Base-by-base conservation (phyloP, 1,284 basidiomycete species). In the Schizophyllum amplum region DNA sequence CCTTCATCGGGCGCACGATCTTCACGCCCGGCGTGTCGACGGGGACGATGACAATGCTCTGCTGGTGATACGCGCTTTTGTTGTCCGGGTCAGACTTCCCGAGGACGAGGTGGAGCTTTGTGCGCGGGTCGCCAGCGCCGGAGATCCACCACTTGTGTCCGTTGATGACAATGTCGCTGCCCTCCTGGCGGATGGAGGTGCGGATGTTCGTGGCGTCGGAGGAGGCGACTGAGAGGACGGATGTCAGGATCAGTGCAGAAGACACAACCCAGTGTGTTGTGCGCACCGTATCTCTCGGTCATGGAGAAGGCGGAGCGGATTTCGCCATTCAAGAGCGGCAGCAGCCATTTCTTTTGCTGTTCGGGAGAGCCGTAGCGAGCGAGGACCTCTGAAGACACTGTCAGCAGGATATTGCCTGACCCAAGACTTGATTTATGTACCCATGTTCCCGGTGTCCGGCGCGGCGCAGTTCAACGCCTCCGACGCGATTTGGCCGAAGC, bases 71-170 rank as follows among this genome's bases (percentile, higher is more conserved):
- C 47, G 73, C 66, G 67, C 82, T 84, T 60, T 79, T 75, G 71
- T 92, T 91, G 54, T 75, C 74, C 4, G 90, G 83, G 69, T 93
- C 89, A 61, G 86, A 92, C 76, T 94, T 93, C 60, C 94, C 96
- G 78, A 99, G 89, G 49, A 98, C 91, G 55, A 99, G 83, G 70
- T 99, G 96, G 5, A 99, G 68, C 59, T 82, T 84, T 62, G 87
- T 91, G 58, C 96, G 81, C 51, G 94, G 94, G 71, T 99, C 95
- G 33, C 95, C 95, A 4, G 96, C 96, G 54, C 96, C 96, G 48
- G 92, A 94, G 71, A 98, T 98, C 89, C 92, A 98, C 95, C 96
- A 98, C 82, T 99, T 99, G 74, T 96, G 94, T 1, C 96, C 96
- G 66, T 92, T 95, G 65, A 99, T 87, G 61, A 97, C 86, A 63